These are phyloP conservation scores for Lodderomyces metapsilosis DNA, from an alignment of 1,139 yeast genomes.

Conservation along the genomic window DNA sequence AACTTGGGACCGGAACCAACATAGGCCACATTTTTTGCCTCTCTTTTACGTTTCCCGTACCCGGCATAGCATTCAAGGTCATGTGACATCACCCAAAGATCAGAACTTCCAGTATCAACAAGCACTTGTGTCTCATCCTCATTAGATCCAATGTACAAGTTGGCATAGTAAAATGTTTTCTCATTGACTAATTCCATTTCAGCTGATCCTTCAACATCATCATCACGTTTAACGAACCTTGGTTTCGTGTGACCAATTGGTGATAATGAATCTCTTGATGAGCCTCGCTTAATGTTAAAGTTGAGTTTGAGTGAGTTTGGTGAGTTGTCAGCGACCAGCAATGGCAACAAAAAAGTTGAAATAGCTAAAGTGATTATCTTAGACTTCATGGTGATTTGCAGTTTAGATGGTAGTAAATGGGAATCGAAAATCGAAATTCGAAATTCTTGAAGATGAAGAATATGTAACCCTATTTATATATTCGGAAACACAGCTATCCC, in stretches of 20 bases:
- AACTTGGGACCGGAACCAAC: conserved; percentile 6
- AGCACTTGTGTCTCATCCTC: conserved; percentile 21
- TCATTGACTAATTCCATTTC: conserved; percentile 40
- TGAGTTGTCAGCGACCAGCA: no score
- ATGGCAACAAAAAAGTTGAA: no score
- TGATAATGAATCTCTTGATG: conserved; percentile 6
- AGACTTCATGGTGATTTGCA: no score
- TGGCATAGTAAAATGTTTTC: conserved; percentile 48
- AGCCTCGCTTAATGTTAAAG: neutral
- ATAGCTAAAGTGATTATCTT: no score
- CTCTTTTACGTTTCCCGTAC: neutral
- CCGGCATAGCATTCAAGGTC: conserved; percentile 25
- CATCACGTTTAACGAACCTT: conserved; percentile 31
- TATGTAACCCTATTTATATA: no score
- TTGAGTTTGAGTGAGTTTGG: no score
- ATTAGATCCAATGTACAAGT: conserved; percentile 35
- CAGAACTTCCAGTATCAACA: conserved; percentile 25
- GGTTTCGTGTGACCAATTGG: conserved; percentile 14
- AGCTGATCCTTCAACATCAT: conserved; percentile 22
- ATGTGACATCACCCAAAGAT: conserved; percentile 42
- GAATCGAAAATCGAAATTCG: no score
- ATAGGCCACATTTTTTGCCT: conserved; percentile 1
- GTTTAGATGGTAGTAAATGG: no score
- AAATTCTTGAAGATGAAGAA: no score
- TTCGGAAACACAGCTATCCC: no score